Percentiles rank a stretch among this genome's conserved stretches.
These are phyloP conservation scores for Leucaena leucocephala DNA, from an alignment of 306 rosid species.

Conservation along the genomic window DNA sequence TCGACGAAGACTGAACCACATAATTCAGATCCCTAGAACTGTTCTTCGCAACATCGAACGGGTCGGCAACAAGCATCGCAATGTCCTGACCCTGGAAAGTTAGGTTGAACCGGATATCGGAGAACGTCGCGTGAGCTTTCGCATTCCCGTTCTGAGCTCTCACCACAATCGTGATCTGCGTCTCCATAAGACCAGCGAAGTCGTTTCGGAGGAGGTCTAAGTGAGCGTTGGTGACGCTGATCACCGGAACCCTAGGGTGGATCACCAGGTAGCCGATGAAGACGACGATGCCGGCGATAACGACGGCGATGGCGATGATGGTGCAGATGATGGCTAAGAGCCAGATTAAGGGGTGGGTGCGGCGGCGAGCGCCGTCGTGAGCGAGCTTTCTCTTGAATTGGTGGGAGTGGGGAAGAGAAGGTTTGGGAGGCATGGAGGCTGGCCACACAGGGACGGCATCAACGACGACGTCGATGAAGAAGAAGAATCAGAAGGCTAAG, in stretches of 20 bases:
- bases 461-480: background rate
- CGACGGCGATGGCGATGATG: slow-evolving; percentile 53
- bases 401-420: background rate
- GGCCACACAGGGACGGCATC: slow-evolving; percentile 37
- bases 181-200: slow-evolving; percentile 57
- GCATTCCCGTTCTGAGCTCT: slow-evolving; percentile 71
- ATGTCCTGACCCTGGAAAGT: slow-evolving; percentile 53
- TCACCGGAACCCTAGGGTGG: slow-evolving; percentile 71
- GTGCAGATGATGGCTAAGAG: slow-evolving; percentile 62
- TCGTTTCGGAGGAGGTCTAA: slow-evolving; percentile 51
- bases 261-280: slow-evolving; percentile 63
- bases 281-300: slow-evolving; percentile 53
- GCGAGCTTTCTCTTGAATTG: background rate
- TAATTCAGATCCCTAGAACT: slow-evolving; percentile 45
- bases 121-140: slow-evolving; percentile 74
- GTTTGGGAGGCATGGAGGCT: background rate
- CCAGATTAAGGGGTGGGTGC: slow-evolving; percentile 72
- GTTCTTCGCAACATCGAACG: slow-evolving; percentile 68
- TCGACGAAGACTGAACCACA: slow-evolving; percentile 50
- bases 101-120: slow-evolving; percentile 50
- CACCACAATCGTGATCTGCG: slow-evolving; percentile 53
- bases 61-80: slow-evolving; percentile 54
- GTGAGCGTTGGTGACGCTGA: slow-evolving; percentile 56
- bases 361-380: slow-evolving; percentile 24
- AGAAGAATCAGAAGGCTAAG: background rate